Evolutionary conservation across 2,329 filamentous ascomycete species (phyloP).

Genomic region (Cercospora brassicicola): DNA sequence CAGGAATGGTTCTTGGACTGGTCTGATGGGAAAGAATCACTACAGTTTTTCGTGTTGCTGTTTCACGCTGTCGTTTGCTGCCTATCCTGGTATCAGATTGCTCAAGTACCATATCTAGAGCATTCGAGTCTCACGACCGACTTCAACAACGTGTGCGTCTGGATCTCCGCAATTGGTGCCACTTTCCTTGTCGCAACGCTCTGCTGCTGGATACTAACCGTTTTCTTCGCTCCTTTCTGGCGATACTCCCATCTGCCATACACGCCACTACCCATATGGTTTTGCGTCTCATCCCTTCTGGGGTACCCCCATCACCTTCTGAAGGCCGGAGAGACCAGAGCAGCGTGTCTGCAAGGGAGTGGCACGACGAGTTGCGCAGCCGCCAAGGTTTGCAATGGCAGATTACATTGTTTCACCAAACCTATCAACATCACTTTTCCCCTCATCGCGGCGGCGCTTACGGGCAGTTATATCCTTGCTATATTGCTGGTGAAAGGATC

Average conservation of each 20-base stretch:
- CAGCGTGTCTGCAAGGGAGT: neutral
- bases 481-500: neutral
- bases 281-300: neutral
- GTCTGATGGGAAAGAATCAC: neutral
- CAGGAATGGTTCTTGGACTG: neutral
- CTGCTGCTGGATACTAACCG: neutral
- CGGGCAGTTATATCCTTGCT: neutral
- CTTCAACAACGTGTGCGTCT: neutral
- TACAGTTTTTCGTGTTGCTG: neutral
- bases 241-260: neutral
- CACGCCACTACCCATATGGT: neutral
- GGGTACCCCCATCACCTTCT: neutral
- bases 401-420: neutral
- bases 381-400: neutral
- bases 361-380: neutral
- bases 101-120: neutral
- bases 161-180: neutral
- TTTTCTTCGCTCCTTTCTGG: neutral
- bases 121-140: neutral
- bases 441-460: neutral
- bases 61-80: neutral
- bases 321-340: neutral
- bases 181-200: neutral
- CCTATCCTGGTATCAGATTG: neutral
- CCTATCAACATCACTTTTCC: neutral